A percentile compares a stretch with the other conserved stretches of the same genome.
Evolutionary conservation across 495 filamentous ascomycete species (phyloP).

Genomic region (Pyronema domesticum): DNA sequence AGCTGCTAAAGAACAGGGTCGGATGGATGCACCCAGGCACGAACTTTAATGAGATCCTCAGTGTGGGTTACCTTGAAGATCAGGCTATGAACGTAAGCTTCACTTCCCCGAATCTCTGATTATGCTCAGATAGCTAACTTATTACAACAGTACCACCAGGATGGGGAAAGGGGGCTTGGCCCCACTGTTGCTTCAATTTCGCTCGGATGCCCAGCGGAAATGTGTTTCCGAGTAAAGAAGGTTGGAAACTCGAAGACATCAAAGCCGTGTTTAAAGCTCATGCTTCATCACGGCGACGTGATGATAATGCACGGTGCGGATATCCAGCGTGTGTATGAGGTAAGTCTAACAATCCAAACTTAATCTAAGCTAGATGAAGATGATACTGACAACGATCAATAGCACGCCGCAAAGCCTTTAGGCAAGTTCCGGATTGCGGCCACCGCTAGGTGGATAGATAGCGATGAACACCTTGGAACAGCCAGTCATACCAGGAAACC

Average conservation of each 20-base stretch:
- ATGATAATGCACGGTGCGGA: conserved; percentile 61
- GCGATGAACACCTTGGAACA: background rate
- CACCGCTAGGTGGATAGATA: conserved; percentile 16
- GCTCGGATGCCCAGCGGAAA: conserved; percentile 47
- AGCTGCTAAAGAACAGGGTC: conserved; percentile 13
- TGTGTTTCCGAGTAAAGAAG: conserved; percentile 53
- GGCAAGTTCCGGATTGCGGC: conserved; percentile 23
- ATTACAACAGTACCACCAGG: conserved; percentile 54
- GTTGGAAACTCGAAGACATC: conserved; percentile 28
- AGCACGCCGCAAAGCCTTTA: conserved; percentile 18
- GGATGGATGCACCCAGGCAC: conserved; percentile 14
- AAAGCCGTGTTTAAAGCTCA: conserved; percentile 26
- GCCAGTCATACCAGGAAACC: background rate
- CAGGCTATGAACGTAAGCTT: conserved; percentile 47
- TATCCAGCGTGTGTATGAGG: conserved; percentile 59
- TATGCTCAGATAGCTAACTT: conserved; percentile 13
- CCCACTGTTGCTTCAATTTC: conserved; percentile 61
- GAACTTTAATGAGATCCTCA: conserved; percentile 58
- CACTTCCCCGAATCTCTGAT: background rate
- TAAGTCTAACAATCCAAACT: conserved; percentile 23
- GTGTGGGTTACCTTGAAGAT: conserved; percentile 55
- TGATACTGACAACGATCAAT: background rate
- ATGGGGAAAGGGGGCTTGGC: conserved; percentile 59
- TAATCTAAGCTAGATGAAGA: background rate
- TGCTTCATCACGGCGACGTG: conserved; percentile 58